A percentile compares a stretch with the other conserved stretches of the same genome.
phyloP scores from a whole-genome alignment of 164 flowering plant species.

The Taxillus chinensis region DNA sequence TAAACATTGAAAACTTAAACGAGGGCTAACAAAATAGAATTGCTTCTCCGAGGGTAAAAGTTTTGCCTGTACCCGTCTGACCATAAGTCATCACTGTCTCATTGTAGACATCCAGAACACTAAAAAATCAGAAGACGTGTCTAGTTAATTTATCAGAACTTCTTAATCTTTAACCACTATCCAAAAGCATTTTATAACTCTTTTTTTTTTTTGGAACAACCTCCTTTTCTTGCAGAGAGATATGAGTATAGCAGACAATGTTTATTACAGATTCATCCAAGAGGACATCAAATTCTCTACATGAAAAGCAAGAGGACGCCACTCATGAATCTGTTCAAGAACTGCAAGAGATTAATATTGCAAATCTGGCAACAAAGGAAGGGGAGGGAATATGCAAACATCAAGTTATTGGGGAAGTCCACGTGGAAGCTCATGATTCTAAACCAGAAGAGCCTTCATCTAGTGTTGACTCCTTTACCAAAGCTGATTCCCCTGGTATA shows the following conservation, averaged over 20 bases:
- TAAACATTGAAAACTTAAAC: background rate
- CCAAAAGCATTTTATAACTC: no score
- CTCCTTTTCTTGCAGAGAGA: no score
- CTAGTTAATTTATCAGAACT: no score
- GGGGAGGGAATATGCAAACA: background rate
- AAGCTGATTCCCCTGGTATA: constrained; percentile 8
- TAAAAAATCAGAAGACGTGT: background rate
- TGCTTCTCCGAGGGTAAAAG: constrained; percentile 2
- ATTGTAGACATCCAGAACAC: constrained; percentile 3
- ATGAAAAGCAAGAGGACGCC: constrained; percentile 15
- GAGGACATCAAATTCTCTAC: constrained; percentile 9
- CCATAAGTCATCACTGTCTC: constrained; percentile 4
- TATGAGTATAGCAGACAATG: no score
- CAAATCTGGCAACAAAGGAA: constrained; percentile 11
- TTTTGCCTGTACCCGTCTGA: constrained; percentile 5
- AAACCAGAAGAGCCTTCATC: constrained; percentile 7
- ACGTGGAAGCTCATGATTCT: constrained; percentile 2
- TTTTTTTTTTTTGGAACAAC: no score
- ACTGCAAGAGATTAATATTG: constrained; percentile 14
- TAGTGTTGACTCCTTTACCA: constrained; percentile 4
- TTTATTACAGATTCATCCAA: no score
- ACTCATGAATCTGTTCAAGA: constrained; percentile 10
- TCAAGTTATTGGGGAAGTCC: constrained; percentile 9
- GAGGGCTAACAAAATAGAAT: background rate
- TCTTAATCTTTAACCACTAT: no score